Base-by-base conservation (phyloP, 352 stramenopile species). In the Globisporangium lucens region DNA sequence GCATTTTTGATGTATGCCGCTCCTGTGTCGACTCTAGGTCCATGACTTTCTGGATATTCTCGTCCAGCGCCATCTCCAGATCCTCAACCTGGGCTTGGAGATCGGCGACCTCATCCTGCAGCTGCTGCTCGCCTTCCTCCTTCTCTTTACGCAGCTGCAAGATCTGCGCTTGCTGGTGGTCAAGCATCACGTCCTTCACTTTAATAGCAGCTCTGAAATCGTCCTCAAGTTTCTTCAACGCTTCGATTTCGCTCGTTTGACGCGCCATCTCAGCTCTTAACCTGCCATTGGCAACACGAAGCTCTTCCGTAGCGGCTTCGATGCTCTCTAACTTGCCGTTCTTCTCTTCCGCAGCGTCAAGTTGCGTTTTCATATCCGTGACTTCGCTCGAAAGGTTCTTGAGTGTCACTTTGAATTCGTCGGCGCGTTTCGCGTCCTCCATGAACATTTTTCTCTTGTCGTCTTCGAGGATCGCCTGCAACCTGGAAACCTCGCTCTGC, bases 151-250 rank as follows among this genome's bases (percentile, higher is more conserved):
- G 74, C 33, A 88, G 55, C 51, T 90, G 73, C 10, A 75, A 64
- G 0, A 89, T 75, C 63, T 89, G 85, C n/a, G 81, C 71, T 33
- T 76, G 69, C 33, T 89, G 78, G 53, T 91, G 82, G 12, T 83
- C 76, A 6, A 90, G 74, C 81, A 93, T 93, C 0, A 90, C 77
- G 30, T 93, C 79, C 57, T 91, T 90, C 4, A 90, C 82, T 61
- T 88, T 89, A 3, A 90, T 12, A 2, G 80, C 79, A 30, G 84
- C 80, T 15, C 79, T 75, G 22, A 83, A 63, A 67, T 90, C 79
- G 22, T 78, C 75, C 56, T 90, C 79, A 38, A 85, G 71, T n/a
- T 74, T 75, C 29, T 78, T 71, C 70, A 76, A 83, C 0, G 17
- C n/a, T 17, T 66, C 52, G 0, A 61, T 47, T 13, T 75, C 66